Base-by-base conservation (phyloP, 2,329 filamentous ascomycete species). In the Colletotrichum shisoi region DNA sequence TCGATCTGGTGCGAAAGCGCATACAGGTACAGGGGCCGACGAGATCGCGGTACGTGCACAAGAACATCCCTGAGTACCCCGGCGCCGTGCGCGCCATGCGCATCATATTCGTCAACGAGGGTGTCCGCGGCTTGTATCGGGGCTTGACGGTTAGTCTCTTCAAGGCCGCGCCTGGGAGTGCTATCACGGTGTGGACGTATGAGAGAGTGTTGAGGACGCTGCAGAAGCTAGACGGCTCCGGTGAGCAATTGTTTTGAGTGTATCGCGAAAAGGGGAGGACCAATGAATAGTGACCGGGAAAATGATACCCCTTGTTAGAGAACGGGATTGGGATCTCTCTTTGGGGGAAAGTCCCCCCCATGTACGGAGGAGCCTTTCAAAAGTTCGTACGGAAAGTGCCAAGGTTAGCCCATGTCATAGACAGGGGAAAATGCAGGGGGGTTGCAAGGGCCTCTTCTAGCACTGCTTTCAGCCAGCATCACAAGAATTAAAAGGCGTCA, bases 21-120 rank as follows among this genome's bases (percentile, higher is more conserved):
- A 85, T 99, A 71, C 95, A 99, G 79, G 93, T 99, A 3, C 95
- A 99, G 77, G 95, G 95, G 0, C 95, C 95, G 1, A 96, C 91
- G 68, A 84, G 94, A 69, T 80, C 79, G 44, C 83, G 83, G 70
- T 99, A 97, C 76, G 88, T 94, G 17, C 91, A 96, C 78, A 86
- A 87, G 73, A 93, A 96, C 74, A 97, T 98, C 11, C 95, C 95
- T 1, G 88, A 91, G 71, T 98, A 97, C 74, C 82, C 81, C 5
- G 84, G 89, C 4, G 87, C 96, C 0, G 72, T 87, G 4, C 82
- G 81, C 51, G 92, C 92, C 0, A 82, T 97, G 69, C 76, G 76
- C 63, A 80, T 83, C 69, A 96, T 98, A 67, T 72, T 94, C 65
- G 82, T 78, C 61, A 84, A 82, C 9, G 94, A 98, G 77, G 94